Conservation (phyloP, 2,329 filamentous ascomycete species). For the Metarhizium sp. region DNA sequence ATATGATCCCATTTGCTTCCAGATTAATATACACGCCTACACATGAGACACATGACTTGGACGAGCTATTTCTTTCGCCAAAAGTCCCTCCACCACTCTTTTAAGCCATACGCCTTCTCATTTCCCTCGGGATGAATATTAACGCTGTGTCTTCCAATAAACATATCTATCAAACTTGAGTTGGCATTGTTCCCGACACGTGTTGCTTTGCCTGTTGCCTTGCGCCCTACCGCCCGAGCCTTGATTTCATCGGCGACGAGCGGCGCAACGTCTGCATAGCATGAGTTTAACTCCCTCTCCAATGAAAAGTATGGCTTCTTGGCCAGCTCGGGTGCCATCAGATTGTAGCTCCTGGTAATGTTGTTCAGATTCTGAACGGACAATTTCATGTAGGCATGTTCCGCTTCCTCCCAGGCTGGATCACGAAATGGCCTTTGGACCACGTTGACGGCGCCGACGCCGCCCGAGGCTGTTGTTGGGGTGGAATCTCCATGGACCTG, state of each 20-base stretch:
- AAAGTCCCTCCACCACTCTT: slow-evolving; percentile 81
- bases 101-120: slow-evolving; percentile 72
- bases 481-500: slow-evolving; percentile 22
- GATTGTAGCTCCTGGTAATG: slow-evolving; percentile 80
- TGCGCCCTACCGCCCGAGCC: slow-evolving; percentile 48
- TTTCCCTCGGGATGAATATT: slow-evolving; percentile 65
- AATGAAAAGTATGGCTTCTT: slow-evolving; percentile 89
- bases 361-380: slow-evolving; percentile 70
- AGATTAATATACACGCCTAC: no score
- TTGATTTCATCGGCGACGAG: slow-evolving; percentile 62
- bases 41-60: neutral
- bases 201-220: slow-evolving; percentile 24
- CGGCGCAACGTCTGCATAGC: slow-evolving; percentile 81
- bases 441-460: neutral
- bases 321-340: slow-evolving; percentile 85
- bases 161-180: slow-evolving; percentile 48
- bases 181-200: slow-evolving; percentile 22
- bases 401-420: slow-evolving; percentile 60
- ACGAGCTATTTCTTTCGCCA: slow-evolving; percentile 30
- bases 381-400: slow-evolving; percentile 66
- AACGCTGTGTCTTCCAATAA: slow-evolving; percentile 40
- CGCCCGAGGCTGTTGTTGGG: slow-evolving; percentile 4
- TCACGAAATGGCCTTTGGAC: slow-evolving; percentile 63
- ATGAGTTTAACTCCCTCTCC: slow-evolving; percentile 69
- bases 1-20: no score